Evolutionary conservation across 352 stramenopile genomes (phyloP), one percentile per base, ranked within the genome.

Genomic region (Hyphochytrium catenoides): DNA sequence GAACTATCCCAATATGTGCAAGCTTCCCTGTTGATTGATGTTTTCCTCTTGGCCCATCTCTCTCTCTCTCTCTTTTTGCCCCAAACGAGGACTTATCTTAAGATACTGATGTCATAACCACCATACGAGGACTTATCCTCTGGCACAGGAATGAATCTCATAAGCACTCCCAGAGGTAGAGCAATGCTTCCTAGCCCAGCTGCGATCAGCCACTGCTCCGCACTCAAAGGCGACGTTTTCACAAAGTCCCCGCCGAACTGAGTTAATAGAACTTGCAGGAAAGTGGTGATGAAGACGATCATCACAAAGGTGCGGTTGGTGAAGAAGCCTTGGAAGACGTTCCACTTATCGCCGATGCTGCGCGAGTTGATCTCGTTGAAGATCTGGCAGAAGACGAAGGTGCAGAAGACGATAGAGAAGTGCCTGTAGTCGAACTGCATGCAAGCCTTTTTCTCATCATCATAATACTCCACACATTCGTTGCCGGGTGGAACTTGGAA

Each of bases 391-490:
- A 96, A 94, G 4, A 97, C 87, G 51, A 97, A 97, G 15, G 82
- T 78, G 54, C 96, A 96, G 67, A 97, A 97, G 48, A 97, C 69
- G 32, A 96, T 58, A 3, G 86, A 95, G 54, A 90, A 94, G 58
- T 96, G 89, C 23, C 72, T 53, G 31, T 77, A 81, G 50, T 88
- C 56, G 64, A 84, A 62, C 29, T 44, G 11, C 14, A 35, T 7
- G 34, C 67, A 81, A 20, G n/a, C n/a, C n/a, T n/a, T n/a, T n/a
- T n/a, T n/a, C n/a, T n/a, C n/a, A n/a, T n/a, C n/a, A n/a, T n/a
- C n/a, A n/a, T n/a, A n/a, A n/a, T n/a, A 56, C 0, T 40, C 26
- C 1, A 65, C 19, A 34, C 67, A 81, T 14, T 39, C 22, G 39
- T 74, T 74, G 15, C 64, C 64, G 20, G 74, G 51, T 9, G 50